phyloP scores from a whole-genome alignment of 2,329 filamentous ascomycete species.

The Neofusicoccum parvum region DNA sequence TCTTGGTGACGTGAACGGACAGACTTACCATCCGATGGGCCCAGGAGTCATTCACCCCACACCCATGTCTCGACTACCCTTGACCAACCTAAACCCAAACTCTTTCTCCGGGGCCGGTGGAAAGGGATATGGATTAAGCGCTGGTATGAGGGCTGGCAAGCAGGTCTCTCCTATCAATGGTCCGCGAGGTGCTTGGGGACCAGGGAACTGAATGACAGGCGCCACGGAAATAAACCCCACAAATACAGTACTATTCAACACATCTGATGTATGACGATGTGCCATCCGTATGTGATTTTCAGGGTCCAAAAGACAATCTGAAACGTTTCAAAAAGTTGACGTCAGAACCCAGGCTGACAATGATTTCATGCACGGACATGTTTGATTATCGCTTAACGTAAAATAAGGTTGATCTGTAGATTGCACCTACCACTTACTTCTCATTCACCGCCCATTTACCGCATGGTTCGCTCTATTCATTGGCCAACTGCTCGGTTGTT shows the following conservation, averaged over 20 bases:
- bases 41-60: conserved; percentile 33
- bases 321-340: too few relatives aligned
- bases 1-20: conserved; percentile 32
- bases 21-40: conserved; percentile 26
- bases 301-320: too few relatives aligned
- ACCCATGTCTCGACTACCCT: conserved; percentile 36
- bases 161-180: conserved; percentile 17
- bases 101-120: conserved; percentile 27
- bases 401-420: too few relatives aligned
- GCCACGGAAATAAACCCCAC: background rate
- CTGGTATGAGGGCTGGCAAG: conserved; percentile 35
- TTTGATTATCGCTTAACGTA: too few relatives aligned
- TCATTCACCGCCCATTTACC: too few relatives aligned
- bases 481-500: too few relatives aligned
- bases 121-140: conserved; percentile 33
- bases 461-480: too few relatives aligned
- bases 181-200: background rate
- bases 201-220: background rate
- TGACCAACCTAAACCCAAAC: conserved; percentile 28
- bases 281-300: too few relatives aligned
- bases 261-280: too few relatives aligned
- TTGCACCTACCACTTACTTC: too few relatives aligned
- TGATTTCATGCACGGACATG: too few relatives aligned
- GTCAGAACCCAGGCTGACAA: too few relatives aligned
- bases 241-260: background rate